phyloP scores from a whole-genome alignment of 306 rosid species.

The Cucumis hystrix region DNA sequence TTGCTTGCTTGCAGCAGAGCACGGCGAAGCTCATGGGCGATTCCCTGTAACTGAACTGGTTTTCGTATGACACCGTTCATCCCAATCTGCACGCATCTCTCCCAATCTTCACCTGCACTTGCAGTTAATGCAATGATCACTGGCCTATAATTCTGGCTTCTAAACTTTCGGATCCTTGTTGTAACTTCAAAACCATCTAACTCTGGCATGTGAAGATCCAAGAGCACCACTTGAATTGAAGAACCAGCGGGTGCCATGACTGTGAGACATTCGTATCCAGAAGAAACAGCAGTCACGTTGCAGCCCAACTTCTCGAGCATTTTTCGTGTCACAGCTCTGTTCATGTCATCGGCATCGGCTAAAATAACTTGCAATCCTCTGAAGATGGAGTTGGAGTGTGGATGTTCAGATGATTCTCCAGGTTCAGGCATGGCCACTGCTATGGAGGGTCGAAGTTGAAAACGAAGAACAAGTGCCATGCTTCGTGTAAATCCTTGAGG shows the following conservation, averaged over 20 bases:
- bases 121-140: constrained; percentile 64
- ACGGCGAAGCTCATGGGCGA: constrained; percentile 66
- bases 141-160: constrained; percentile 67
- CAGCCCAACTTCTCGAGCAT: constrained; percentile 92
- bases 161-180: constrained; percentile 48
- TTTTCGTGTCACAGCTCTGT: constrained; percentile 74
- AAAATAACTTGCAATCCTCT: constrained; percentile 62
- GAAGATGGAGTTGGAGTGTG: constrained; percentile 54
- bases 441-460: constrained; percentile 63
- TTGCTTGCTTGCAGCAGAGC: constrained; percentile 62
- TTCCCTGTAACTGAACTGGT: constrained; percentile 73
- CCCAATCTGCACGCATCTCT: constrained; percentile 64
- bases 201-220: constrained; percentile 80
- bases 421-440: constrained; percentile 68
- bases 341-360: constrained; percentile 76
- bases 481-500: constrained; percentile 69
- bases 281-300: constrained; percentile 52
- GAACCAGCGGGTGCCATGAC: constrained; percentile 48
- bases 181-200: constrained; percentile 86
- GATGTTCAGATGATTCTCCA: constrained; percentile 54
- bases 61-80: constrained; percentile 72
- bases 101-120: constrained; percentile 71
- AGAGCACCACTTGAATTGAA: constrained; percentile 51
- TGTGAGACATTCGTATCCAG: constrained; percentile 83
- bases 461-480: constrained; percentile 81